These are phyloP conservation scores for Cladophialophora yegresii DNA, from an alignment of 2,329 filamentous ascomycete genomes.

Conservation along the genomic window DNA sequence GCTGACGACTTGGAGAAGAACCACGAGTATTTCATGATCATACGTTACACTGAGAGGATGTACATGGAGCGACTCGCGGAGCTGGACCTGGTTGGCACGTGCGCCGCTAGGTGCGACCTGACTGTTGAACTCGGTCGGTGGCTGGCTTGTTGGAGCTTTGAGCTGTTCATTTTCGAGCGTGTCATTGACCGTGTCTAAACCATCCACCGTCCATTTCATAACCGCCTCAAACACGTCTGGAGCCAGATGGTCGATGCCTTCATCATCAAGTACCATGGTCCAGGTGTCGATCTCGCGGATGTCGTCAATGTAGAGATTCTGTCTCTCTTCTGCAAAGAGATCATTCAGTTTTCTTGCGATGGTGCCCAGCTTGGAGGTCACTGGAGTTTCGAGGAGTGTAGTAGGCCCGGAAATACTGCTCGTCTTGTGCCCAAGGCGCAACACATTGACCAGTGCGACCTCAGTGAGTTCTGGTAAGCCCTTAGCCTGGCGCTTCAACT, in stretches of 20 bases:
- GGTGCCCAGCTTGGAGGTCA: conserved; percentile 14
- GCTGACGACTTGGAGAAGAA: conserved; percentile 46
- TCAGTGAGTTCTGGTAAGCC: conserved; percentile 37
- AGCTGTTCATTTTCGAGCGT: conserved; percentile 5
- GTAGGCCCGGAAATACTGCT: conserved; percentile 46
- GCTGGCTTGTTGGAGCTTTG: neutral
- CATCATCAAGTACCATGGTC: conserved; percentile 54
- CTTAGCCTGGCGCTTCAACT: conserved; percentile 42
- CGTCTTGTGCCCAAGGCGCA: conserved; percentile 40
- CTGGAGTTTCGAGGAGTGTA: conserved; percentile 38
- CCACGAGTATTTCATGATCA: conserved; percentile 64
- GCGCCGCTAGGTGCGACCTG: neutral
- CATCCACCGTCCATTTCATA: conserved; percentile 54
- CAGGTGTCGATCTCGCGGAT: conserved; percentile 73
- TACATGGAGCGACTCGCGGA: neutral
- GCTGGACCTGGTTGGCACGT: conserved; percentile 60
- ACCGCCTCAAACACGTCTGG: conserved; percentile 28
- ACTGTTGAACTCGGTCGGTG: neutral
- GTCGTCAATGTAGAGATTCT: conserved; percentile 90
- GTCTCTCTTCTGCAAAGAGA: conserved; percentile 85
- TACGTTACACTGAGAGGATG: conserved; percentile 67
- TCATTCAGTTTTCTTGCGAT: conserved; percentile 51
- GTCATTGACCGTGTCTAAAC: conserved; percentile 43
- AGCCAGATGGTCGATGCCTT: neutral
- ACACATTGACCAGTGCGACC: conserved; percentile 36